Conservation (phyloP, 1,284 basidiomycete genomes). For the Abortiporus biennis region DNA sequence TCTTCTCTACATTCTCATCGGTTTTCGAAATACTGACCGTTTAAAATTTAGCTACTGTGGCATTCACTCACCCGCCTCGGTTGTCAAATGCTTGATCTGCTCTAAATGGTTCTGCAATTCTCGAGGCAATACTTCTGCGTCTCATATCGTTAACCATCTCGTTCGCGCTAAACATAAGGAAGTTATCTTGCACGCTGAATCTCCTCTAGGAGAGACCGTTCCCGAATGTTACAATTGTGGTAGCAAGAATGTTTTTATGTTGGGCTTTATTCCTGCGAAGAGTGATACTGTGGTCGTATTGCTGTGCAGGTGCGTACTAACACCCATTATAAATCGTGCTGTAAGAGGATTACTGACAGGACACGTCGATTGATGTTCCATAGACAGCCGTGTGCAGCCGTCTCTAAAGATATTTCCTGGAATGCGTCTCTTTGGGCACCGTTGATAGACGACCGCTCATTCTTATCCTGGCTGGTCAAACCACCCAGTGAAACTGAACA, state of each 20-base stretch:
- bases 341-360: no score
- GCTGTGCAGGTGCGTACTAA: slow-evolving; percentile 77
- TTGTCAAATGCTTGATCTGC: slow-evolving; percentile 95
- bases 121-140: slow-evolving; percentile 96
- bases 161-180: slow-evolving; percentile 99
- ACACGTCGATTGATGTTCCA: slow-evolving; percentile 51
- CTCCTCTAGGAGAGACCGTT: slow-evolving; percentile 92
- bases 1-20: slow-evolving; percentile 2
- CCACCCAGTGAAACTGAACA: slow-evolving; percentile 95
- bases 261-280: slow-evolving; percentile 99
- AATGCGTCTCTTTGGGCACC: slow-evolving; percentile 98
- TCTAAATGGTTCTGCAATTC: slow-evolving; percentile 99
- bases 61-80: slow-evolving; percentile 96
- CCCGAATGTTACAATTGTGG: slow-evolving; percentile 99
- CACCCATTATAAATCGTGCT: background rate
- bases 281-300: slow-evolving; percentile 98
- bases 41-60: slow-evolving; percentile 79
- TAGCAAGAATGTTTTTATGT: slow-evolving; percentile 99
- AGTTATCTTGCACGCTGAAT: slow-evolving; percentile 93
- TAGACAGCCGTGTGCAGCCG: slow-evolving; percentile 97
- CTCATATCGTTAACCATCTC: slow-evolving; percentile 98
- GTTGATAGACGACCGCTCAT: slow-evolving; percentile 96
- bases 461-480: slow-evolving; percentile 98
- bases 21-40: slow-evolving; percentile 5
- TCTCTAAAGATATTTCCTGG: slow-evolving; percentile 98